Conservation (phyloP, 192 early-diverging fungal genomes). For the Backusella mclennaniae region DNA sequence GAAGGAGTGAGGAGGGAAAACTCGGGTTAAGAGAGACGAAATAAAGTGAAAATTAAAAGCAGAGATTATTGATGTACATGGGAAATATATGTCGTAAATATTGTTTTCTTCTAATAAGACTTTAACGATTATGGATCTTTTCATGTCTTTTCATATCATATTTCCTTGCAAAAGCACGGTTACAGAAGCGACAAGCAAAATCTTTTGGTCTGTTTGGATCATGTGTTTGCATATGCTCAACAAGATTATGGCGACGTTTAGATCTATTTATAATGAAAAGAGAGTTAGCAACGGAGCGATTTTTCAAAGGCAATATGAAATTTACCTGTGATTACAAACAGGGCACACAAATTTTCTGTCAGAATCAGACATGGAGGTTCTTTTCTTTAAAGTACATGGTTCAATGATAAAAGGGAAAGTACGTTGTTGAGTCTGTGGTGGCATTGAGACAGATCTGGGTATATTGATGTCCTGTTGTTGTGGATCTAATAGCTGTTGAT, state of each 20-base stretch:
- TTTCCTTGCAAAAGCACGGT: slow-evolving; percentile 14
- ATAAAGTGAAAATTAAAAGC: neutral
- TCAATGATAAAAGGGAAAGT: neutral
- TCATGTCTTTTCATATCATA: slow-evolving; percentile 23
- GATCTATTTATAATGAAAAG: slow-evolving; percentile 8
- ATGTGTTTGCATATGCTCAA: slow-evolving; percentile 25
- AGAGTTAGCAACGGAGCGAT: neutral
- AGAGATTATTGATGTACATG: neutral
- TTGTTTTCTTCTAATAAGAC: neutral
- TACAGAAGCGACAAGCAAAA: slow-evolving; percentile 8
- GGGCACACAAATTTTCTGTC: slow-evolving; percentile 11
- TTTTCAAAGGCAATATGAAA: neutral
- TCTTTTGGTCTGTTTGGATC: slow-evolving; percentile 14
- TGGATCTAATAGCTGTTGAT: neutral
- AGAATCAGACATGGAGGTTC: neutral
- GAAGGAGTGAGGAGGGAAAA: neutral
- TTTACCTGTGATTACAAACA: slow-evolving; percentile 21
- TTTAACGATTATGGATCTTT: slow-evolving; percentile 16
- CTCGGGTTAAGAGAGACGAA: neutral
- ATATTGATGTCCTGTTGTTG: neutral
- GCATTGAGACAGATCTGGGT: neutral
- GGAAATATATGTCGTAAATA: neutral
- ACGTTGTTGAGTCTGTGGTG: neutral
- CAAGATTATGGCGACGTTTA: slow-evolving; percentile 15
- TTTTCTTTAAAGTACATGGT: neutral